Evolutionary conservation across 768 basidiomycete genomes (phyloP).

Genomic region (Leccinellum albellum): DNA sequence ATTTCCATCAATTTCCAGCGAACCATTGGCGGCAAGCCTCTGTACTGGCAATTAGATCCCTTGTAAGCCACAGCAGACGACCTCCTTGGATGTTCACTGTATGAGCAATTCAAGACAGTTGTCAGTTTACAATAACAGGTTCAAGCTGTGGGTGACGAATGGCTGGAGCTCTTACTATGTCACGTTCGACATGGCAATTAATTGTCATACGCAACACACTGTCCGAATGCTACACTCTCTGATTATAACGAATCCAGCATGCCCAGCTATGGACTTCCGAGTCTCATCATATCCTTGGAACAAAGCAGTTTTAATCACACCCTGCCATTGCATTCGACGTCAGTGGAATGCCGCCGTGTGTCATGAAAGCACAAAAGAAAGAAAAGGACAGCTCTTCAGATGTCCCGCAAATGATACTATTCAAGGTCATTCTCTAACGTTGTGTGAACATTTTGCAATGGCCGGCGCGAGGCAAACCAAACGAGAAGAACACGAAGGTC

Average conservation of each 20-base stretch:
- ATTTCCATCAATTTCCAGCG: not conserved
- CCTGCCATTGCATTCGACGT: not conserved
- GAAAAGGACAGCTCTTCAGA: not conserved
- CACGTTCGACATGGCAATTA: not conserved
- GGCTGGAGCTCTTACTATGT: not conserved
- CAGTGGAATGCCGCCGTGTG: not conserved
- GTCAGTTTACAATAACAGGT: not conserved
- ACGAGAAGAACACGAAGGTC: not conserved
- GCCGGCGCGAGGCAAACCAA: not conserved
- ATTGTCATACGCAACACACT: not conserved
- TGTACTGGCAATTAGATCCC: not conserved
- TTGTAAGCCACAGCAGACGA: not conserved
- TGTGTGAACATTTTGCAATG: not conserved
- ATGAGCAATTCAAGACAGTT: not conserved
- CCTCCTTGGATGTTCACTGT: not conserved
- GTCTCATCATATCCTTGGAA: not conserved
- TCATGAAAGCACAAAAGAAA: not conserved
- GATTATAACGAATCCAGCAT: not conserved
- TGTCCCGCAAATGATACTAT: not conserved
- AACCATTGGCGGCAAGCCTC: not conserved
- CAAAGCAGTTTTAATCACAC: not conserved
- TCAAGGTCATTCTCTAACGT: not conserved
- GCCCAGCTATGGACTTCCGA: not conserved
- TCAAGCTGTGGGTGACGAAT: not conserved
- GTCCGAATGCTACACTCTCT: not conserved